Percentiles rank a stretch among this genome's conserved stretches.
These are phyloP conservation scores for Erysimum cheiranthoides DNA, from an alignment of 345 rosid genomes.

Conservation along the genomic window DNA sequence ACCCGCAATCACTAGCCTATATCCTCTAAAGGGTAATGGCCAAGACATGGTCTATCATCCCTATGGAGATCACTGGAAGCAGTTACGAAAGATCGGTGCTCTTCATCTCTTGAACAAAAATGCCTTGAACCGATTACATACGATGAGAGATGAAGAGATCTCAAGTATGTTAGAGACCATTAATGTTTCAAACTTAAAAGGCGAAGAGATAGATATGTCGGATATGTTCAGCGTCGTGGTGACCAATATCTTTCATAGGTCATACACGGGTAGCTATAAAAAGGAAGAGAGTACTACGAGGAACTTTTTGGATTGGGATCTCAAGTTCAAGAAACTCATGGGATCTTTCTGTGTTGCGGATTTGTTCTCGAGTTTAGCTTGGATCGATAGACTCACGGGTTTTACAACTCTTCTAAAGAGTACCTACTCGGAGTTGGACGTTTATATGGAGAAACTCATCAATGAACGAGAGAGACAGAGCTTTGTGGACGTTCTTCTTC, in stretches of 20 bases:
- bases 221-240: background rate
- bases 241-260: constrained; percentile 12
- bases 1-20: background rate
- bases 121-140: constrained; percentile 3
- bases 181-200: constrained; percentile 1
- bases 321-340: constrained; percentile 45
- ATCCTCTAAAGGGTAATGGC: constrained; percentile 9
- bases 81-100: constrained; percentile 1
- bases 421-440: constrained; percentile 17
- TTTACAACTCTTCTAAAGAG: constrained; percentile 9
- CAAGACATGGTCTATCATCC: constrained; percentile 19
- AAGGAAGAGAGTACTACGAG: constrained; percentile 44
- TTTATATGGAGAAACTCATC: constrained; percentile 37
- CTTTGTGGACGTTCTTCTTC: constrained; percentile 39
- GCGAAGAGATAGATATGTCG: constrained; percentile 5
- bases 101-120: constrained; percentile 12
- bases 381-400: constrained; percentile 35
- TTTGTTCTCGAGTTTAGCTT: constrained; percentile 32
- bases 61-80: constrained; percentile 2
- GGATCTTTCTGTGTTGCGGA: constrained; percentile 40
- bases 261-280: background rate
- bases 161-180: constrained; percentile 10
- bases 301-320: constrained; percentile 50
- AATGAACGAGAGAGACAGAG: constrained; percentile 36
- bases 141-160: constrained; percentile 11